phyloP scores from a whole-genome alignment of 495 filamentous ascomycete genomes.

The Mytilinidion resinicola region DNA sequence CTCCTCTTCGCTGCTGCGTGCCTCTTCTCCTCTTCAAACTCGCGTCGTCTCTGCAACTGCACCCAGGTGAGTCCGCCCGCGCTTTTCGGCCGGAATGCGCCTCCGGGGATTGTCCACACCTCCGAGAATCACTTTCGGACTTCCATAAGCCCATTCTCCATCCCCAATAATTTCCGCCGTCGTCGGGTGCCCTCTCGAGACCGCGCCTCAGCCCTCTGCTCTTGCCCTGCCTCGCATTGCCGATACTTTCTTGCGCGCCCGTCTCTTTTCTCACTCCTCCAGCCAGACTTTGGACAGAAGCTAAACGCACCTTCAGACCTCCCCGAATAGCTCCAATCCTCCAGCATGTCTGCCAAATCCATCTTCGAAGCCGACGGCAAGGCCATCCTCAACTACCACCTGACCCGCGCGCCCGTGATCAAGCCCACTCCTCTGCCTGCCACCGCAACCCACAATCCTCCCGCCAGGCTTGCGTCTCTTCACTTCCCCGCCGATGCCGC shows the following conservation, averaged over 20 bases:
- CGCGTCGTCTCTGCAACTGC: not conserved
- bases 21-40: not conserved
- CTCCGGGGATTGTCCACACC: not conserved
- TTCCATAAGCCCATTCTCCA: constrained; percentile 2
- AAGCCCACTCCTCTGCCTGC: constrained; percentile 91
- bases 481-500: constrained; percentile 85
- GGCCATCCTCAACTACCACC: constrained; percentile 99
- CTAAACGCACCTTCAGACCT: not conserved
- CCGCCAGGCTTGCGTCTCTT: constrained; percentile 82
- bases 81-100: constrained; percentile 1
- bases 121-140: not conserved
- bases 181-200: not conserved
- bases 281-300: not conserved
- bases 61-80: not conserved
- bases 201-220: not conserved
- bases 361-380: constrained; percentile 99
- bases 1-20: not conserved
- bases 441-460: constrained; percentile 81
- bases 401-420: constrained; percentile 95
- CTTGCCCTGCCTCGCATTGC: not conserved
- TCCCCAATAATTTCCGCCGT: constrained; percentile 2
- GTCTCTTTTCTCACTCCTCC: not conserved
- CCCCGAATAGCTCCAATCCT: constrained; percentile 23
- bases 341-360: constrained; percentile 88
- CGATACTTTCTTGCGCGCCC: not conserved